phyloP scores from a whole-genome alignment of 768 basidiomycete genomes.

The Macrocybe gigantea region DNA sequence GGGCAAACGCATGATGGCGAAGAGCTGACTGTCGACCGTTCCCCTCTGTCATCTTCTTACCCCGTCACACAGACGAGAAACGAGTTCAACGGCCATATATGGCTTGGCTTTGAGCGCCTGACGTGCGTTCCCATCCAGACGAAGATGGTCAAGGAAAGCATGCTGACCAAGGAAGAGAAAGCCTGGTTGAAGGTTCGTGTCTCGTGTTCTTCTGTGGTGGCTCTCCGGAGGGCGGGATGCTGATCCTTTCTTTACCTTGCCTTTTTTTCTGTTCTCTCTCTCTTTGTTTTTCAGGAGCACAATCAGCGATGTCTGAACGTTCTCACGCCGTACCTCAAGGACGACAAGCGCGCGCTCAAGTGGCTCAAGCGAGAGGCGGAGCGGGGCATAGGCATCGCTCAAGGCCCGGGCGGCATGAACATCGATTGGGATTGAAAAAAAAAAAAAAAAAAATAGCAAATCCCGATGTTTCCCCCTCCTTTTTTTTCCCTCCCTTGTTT shows the following conservation, averaged over 20 bases:
- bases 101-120: constrained; percentile 89
- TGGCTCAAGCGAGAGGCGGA: constrained; percentile 78
- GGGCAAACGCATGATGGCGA: neutral
- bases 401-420: constrained; percentile 62
- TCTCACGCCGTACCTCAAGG: constrained; percentile 60
- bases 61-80: constrained; percentile 51
- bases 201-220: constrained; percentile 1
- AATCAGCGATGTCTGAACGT: constrained; percentile 67
- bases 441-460: neutral
- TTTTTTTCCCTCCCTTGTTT: constrained; percentile 1
- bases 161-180: constrained; percentile 84
- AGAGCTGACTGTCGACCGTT: neutral
- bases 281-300: constrained; percentile 49
- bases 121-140: constrained; percentile 95
- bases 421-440: constrained; percentile 73
- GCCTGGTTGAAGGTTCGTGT: constrained; percentile 72
- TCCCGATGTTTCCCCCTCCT: neutral
- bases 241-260: neutral
- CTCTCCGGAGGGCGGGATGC: neutral
- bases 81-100: constrained; percentile 66
- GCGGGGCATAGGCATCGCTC: constrained; percentile 67
- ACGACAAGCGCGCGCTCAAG: constrained; percentile 75
- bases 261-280: too few species aligned
- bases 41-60: neutral
- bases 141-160: constrained; percentile 75